A percentile compares a stretch with the other conserved stretches of the same genome.
phyloP scores from a whole-genome alignment of 768 basidiomycete species.

The Rhodotorula taiwanensis region DNA sequence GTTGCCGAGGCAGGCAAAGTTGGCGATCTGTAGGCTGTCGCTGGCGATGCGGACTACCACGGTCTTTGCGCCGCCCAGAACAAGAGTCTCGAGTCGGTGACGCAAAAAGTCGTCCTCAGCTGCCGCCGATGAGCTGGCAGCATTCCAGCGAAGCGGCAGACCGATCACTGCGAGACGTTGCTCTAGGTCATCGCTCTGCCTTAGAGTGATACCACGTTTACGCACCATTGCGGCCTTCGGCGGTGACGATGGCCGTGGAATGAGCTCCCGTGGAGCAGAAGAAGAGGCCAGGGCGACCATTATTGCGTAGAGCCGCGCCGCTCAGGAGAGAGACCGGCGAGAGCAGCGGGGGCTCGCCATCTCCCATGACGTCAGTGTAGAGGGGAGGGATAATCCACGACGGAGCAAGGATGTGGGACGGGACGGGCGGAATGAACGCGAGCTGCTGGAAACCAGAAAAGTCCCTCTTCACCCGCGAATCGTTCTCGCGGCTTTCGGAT shows the following conservation, averaged over 20 bases:
- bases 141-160: conserved; percentile 33
- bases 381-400: conserved; percentile 88
- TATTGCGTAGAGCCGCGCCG: conserved; percentile 31
- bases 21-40: too few species aligned
- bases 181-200: too few species aligned
- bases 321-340: conserved; percentile 40
- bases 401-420: conserved; percentile 78
- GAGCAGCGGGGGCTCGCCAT: conserved; percentile 21
- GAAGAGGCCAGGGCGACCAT: conserved; percentile 39
- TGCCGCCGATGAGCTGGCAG: too few species aligned
- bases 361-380: conserved; percentile 59
- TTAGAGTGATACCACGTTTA: too few species aligned
- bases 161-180: conserved; percentile 32
- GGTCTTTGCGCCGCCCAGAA: too few species aligned
- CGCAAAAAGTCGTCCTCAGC: neutral
- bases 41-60: too few species aligned
- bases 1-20: too few species aligned
- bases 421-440: conserved; percentile 74
- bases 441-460: conserved; percentile 91
- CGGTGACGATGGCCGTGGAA: conserved; percentile 28
- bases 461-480: conserved; percentile 1
- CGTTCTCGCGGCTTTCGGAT: neutral
- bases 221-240: conserved; percentile 21
- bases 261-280: conserved; percentile 34
- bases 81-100: too few species aligned